Percentiles rank a stretch among this genome's conserved stretches.
These are phyloP conservation scores for Phoma herbarum DNA, from an alignment of 2,329 filamentous ascomycete species.

Conservation along the genomic window DNA sequence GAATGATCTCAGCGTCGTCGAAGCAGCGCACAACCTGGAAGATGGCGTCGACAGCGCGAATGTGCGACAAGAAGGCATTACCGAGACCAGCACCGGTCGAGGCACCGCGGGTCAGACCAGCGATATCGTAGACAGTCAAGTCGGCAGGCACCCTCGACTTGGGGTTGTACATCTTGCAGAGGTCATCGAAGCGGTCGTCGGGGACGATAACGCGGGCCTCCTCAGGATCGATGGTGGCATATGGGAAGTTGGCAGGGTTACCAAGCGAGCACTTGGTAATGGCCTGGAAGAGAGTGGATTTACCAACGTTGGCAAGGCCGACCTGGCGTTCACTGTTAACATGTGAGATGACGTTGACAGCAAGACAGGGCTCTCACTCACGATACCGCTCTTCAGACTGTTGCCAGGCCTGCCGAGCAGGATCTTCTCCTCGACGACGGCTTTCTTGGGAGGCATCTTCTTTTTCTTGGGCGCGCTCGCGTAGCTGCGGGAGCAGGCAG, in stretches of 20 bases:
- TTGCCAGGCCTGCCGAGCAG: slow-evolving; percentile 95
- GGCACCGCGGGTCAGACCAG: slow-evolving; percentile 92
- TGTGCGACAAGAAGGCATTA: slow-evolving; percentile 98
- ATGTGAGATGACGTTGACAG: slow-evolving; percentile 46
- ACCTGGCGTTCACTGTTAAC: slow-evolving; percentile 70
- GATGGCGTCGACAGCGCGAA: slow-evolving; percentile 96
- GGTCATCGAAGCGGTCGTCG: slow-evolving; percentile 95
- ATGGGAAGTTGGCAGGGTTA: slow-evolving; percentile 99
- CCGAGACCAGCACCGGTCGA: slow-evolving; percentile 97
- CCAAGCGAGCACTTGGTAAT: slow-evolving; percentile 97
- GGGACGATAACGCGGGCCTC: slow-evolving; percentile 97
- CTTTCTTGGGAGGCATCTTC: slow-evolving; percentile 97
- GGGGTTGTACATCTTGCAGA: slow-evolving; percentile 95
- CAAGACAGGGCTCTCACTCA: slow-evolving; percentile 69
- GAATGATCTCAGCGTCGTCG: slow-evolving; percentile 99
- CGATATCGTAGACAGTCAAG: slow-evolving; percentile 98
- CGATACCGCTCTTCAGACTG: slow-evolving; percentile 98
- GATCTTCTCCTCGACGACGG: slow-evolving; percentile 91
- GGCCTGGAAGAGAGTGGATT: slow-evolving; percentile 99
- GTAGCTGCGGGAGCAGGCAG: slow-evolving; percentile 57
- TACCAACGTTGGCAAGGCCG: slow-evolving; percentile 98
- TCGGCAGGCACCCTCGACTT: slow-evolving; percentile 98
- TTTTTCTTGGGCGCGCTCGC: slow-evolving; percentile 66
- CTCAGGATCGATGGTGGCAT: slow-evolving; percentile 98
- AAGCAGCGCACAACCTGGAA: slow-evolving; percentile 98